A percentile compares a stretch with the other conserved stretches of the same genome.
Evolutionary conservation across 371 early-diverging fungal genomes (phyloP).

Genomic region (Apophysomyces variabilis): DNA sequence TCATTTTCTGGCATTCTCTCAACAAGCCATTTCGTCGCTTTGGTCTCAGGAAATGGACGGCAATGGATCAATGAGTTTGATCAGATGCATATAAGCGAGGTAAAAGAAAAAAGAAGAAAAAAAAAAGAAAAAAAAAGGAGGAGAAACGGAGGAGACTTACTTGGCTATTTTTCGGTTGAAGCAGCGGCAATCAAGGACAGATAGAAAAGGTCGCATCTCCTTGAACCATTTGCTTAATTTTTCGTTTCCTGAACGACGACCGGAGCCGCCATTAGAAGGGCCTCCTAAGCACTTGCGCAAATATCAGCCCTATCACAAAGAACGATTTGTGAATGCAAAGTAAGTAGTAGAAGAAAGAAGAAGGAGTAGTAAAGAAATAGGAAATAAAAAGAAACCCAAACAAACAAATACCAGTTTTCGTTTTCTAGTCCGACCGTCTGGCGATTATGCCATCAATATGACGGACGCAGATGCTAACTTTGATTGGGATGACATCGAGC

Average conservation of each 20-base stretch:
- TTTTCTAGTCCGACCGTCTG: constrained; percentile 69
- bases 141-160: no score
- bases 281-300: constrained; percentile 13
- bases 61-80: neutral
- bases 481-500: constrained; percentile 80
- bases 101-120: neutral
- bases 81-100: constrained; percentile 2
- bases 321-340: constrained; percentile 90
- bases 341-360: constrained; percentile 31
- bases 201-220: constrained; percentile 25
- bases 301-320: constrained; percentile 74
- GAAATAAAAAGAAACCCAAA: neutral
- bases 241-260: constrained; percentile 74
- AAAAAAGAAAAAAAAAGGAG: no score
- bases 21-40: neutral
- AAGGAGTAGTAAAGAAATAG: neutral
- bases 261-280: constrained; percentile 22
- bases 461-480: constrained; percentile 70
- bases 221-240: constrained; percentile 88
- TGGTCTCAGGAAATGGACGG: neutral
- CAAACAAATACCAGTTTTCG: constrained; percentile 60
- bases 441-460: constrained; percentile 58
- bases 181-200: neutral
- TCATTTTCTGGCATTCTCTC: neutral
- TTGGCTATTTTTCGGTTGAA: neutral